Evolutionary conservation across 345 rosid genomes (phyloP).

Genomic region (Euphorbia tirucalli): DNA sequence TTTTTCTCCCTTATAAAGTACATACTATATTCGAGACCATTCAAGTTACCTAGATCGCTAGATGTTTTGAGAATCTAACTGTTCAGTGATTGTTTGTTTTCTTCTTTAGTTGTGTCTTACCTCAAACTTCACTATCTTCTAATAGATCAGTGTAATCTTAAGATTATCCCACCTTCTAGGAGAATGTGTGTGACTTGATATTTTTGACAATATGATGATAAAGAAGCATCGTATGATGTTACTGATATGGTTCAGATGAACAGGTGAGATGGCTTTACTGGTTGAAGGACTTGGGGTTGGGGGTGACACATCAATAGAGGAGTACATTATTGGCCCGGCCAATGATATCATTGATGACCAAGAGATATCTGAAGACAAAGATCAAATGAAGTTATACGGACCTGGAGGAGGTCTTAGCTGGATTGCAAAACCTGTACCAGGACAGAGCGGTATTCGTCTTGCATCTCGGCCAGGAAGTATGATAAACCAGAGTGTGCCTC

Average conservation of each 20-base stretch:
- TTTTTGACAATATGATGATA: not conserved
- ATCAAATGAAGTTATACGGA: conserved; percentile 79
- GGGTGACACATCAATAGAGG: conserved; percentile 77
- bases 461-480: conserved; percentile 72
- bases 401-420: conserved; percentile 78
- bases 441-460: conserved; percentile 59
- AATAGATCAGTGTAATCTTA: not conserved
- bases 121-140: not conserved
- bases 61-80: not conserved
- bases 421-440: conserved; percentile 85
- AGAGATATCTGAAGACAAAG: conserved; percentile 64
- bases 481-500: conserved; percentile 41
- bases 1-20: not conserved
- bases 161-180: not conserved
- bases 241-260: conserved; percentile 27
- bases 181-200: not conserved
- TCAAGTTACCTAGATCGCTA: not conserved
- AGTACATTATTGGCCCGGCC: conserved; percentile 79
- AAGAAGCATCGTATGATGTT: not conserved
- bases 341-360: conserved; percentile 51
- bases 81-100: not conserved
- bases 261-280: conserved; percentile 99
- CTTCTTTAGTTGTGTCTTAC: not conserved
- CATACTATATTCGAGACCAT: not conserved
- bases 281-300: conserved; percentile 94